Base-by-base conservation (phyloP, 2,329 filamentous ascomycete species). In the Aureobasidium mangrovei region DNA sequence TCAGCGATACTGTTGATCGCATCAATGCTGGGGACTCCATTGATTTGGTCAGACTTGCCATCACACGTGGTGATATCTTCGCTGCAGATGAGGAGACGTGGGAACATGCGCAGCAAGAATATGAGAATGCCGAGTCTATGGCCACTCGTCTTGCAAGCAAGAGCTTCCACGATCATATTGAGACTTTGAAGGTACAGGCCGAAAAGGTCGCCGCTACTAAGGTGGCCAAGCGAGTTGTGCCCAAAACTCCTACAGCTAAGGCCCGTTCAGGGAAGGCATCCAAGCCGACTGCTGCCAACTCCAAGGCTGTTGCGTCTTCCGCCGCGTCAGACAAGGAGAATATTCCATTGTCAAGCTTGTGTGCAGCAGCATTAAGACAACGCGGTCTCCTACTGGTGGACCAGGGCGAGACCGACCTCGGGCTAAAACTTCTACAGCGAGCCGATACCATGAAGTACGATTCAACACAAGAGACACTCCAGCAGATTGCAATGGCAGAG, bases 401-500 rank as follows among this genome's bases (percentile, higher is more conserved):
- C 31, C 53, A 48, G 12, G 53, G 53, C 29, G 35, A 54, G 26
- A 48, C 41, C 10, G 35, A 53, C 18, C 32, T 53, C 24, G 45
- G 42, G 7, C 44, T 57, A 3, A 51, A 45, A 6, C 29, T 52
- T 4, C 33, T 58, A 24, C 33, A 49, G 36, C 41, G 31, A 5
- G 45, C 41, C 10, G 55, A 58, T 8, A 7, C 8, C 1, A 53
- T 53, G 49, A 44, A 44, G 49, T 28, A 40, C 4, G 39, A 36
- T 9, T 10, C 28, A 2, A 40, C 52, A n/a, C 42, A 45, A 29
- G 44, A 46, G 3, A 32, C 48, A 7, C 26, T 58, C 12, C 43
- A 55, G 18, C 43, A 55, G 29, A 29, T 43, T n/a, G 49, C 49
- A 29, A 53, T 53, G 49, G 39, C 49, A 31, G 49, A 53, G 27